Base-by-base conservation (phyloP, 306 rosid species). In the Adenanthera pavonina region DNA sequence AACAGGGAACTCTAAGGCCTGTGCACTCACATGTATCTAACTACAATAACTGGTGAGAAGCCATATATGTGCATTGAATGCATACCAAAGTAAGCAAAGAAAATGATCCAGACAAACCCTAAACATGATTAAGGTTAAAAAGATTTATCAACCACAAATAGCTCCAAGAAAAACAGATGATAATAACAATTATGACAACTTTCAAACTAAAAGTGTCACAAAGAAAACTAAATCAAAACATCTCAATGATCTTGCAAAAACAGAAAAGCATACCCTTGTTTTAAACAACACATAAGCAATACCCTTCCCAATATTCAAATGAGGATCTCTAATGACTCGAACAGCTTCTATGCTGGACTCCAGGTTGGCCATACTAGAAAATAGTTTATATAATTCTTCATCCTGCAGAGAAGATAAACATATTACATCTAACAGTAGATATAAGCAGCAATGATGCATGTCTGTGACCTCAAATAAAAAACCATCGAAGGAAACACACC, bases 311-410 rank as follows among this genome's bases (percentile, higher is more conserved):
- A 95, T 71, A 78, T 87, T 90, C 77, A 80, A 78, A 56, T 95
- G 88, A 70, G 98, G 89, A 86, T 95, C 98, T 82, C 99, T 92
- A 46, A 95, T 84, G 73, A 93, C 90, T 79, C 99, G 91, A 82
- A 95, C 79, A 47, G 94, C 99, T 86, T 93, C 98, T 34, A 93
- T 20, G 53, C 85, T 78, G 65, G 98, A 88, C 80, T 81, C 91
- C 80, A 84, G 66, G 81, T 84, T 85, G 80, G 86, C 74, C 16
- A 87, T 80, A 44, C 98, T 84, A 73, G 89, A 89, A 89, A 95
- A 93, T 87, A 95, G 84, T 80, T 86, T 88, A 85, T 95, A 93
- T 56, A 95, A 83, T 84, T 95, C 98, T 84, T 95, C 99, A 88
- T 95, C 98, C 99, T 95, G 90, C 81, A 88, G 40, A 74, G 59